Base-by-base conservation (phyloP, 1,284 basidiomycete genomes). In the Rhodofomes roseus region DNA sequence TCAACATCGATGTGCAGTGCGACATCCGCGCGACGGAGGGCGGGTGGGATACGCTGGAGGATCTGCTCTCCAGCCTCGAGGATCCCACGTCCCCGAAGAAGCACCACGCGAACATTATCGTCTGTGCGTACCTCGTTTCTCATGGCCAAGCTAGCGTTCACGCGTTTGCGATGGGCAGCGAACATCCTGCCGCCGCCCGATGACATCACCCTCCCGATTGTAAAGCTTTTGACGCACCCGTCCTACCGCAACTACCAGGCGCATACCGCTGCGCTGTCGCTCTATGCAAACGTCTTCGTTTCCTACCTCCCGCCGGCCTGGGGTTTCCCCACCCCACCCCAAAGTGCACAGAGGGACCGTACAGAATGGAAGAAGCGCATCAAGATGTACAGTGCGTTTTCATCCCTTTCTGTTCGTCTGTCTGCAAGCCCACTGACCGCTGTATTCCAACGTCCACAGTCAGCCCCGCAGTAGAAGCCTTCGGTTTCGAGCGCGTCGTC, bases 111-210 rank as follows among this genome's bases (percentile, higher is more conserved):
- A 81, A 84, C 29, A 86, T 95, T 68, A 79, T 94, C 59, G 77
- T 95, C 52, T 89, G 93, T 94, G 69, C 65, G 90, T 81, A 23
- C 31, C 31, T 59, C 50, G 51, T 34, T 50, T 43, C 31, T 43
- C 46, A 36, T 12, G 18, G 40, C 44, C 22, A 54, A 56, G 14
- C 20, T 18, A 23, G 18, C n/a, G 40, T 39, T 60, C 39, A 60
- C 52, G 55, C 60, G 22, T 52, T n/a, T 25, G 4, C 9, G 40
- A n/a, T 29, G n/a, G 22, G 12, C 68, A 95, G 93, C 90, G 58
- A 93, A 93, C 68, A 76, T 94, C 34, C 81, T 95, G 2, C 93
- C 92, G 23, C 93, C 93, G n/a, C 89, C 92, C 1, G 82, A 93
- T 64, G 85, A 87, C 64, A 76, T 89, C 48, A 76, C 83, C 48